phyloP scores from a whole-genome alignment of 257 asterid species.

The Asclepias syriaca region DNA sequence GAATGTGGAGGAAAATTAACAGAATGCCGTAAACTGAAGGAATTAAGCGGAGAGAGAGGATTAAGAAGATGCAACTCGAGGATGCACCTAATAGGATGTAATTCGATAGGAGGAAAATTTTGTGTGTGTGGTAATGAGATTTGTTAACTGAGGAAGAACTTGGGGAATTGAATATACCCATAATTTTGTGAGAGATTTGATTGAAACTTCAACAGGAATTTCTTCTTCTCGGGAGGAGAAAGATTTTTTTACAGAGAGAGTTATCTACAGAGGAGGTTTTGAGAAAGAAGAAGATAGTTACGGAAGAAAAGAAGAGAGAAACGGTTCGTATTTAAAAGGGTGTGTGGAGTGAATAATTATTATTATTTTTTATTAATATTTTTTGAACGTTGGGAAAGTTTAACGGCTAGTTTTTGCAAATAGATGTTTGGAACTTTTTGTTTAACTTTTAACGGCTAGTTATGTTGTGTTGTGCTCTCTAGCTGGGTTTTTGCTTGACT shows the following conservation, averaged over 20 bases:
- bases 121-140: constrained; percentile 41
- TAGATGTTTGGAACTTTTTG: background rate
- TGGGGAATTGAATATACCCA: constrained; percentile 18
- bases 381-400: constrained; percentile 16
- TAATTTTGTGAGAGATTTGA: background rate
- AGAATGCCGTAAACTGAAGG: constrained; percentile 54
- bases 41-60: constrained; percentile 67
- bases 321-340: constrained; percentile 13
- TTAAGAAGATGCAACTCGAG: constrained; percentile 70
- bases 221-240: background rate
- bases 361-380: background rate
- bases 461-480: background rate
- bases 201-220: background rate
- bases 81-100: constrained; percentile 68
- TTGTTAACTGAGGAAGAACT: constrained; percentile 8
- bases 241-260: background rate
- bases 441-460: constrained; percentile 19
- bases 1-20: constrained; percentile 68
- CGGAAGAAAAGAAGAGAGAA: background rate
- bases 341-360: background rate
- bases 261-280: no score
- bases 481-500: background rate
- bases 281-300: background rate
- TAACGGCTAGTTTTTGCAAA: constrained; percentile 23
- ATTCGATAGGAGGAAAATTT: constrained; percentile 44